Percentiles rank a stretch among this genome's conserved stretches.
These are phyloP conservation scores for Mycena vitilis DNA, from an alignment of 768 basidiomycete genomes.

Conservation along the genomic window DNA sequence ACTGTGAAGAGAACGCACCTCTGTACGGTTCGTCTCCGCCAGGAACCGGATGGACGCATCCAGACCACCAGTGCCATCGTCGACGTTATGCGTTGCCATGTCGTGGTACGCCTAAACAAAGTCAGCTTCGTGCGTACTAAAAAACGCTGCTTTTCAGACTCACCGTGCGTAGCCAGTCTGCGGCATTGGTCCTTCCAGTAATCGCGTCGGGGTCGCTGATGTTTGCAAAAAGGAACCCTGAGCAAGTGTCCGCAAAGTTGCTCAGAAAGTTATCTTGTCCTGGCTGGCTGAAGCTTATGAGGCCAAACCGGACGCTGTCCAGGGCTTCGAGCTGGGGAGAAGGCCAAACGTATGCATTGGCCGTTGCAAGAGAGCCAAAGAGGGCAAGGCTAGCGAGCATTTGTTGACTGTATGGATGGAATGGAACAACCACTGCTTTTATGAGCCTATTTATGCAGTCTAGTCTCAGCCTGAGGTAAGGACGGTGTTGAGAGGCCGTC, in stretches of 20 bases:
- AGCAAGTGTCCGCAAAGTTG: neutral
- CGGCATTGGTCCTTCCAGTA: neutral
- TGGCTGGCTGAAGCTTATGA: no score
- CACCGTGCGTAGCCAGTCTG: constrained; percentile 8
- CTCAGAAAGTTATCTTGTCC: no score
- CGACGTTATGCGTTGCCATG: constrained; percentile 38
- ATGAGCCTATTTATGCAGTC: no score
- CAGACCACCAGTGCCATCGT: constrained; percentile 40
- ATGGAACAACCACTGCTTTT: no score
- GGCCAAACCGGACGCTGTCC: neutral
- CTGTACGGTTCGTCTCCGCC: constrained; percentile 16
- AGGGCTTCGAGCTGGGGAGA: constrained; percentile 4
- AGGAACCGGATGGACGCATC: constrained; percentile 41
- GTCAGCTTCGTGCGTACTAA: no score
- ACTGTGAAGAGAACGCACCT: constrained; percentile 2
- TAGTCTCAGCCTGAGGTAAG: no score
- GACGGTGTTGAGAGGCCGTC: no score
- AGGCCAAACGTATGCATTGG: neutral
- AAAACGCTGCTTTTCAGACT: no score
- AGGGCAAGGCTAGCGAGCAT: neutral
- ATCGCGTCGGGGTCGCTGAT: neutral
- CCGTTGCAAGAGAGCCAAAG: neutral
- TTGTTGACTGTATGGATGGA: no score
- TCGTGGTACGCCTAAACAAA: constrained; percentile 30
- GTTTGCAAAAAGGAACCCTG: neutral